phyloP scores from a whole-genome alignment of 2,329 filamentous ascomycete genomes.

The Aspergillus nomiae region DNA sequence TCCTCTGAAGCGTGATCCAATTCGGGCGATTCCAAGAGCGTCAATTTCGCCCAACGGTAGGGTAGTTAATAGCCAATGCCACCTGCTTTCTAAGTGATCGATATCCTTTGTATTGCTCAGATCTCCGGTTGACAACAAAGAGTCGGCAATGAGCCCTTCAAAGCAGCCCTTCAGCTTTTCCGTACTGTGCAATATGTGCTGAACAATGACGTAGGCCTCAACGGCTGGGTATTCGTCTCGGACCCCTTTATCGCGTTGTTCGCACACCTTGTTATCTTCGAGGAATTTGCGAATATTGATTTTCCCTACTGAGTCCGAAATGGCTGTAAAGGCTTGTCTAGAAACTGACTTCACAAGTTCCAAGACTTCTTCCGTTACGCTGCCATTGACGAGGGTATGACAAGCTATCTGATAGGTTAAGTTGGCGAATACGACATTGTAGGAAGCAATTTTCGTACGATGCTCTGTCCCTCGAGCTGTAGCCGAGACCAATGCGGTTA shows the following conservation, averaged over 20 bases:
- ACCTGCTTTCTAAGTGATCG: conserved; percentile 36
- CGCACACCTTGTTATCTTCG: conserved; percentile 45
- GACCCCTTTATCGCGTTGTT: conserved; percentile 52
- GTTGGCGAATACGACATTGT: conserved; percentile 41
- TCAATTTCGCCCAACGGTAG: conserved; percentile 59
- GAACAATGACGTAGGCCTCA: conserved; percentile 51
- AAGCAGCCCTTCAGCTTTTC: conserved; percentile 38
- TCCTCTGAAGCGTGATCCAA: conserved; percentile 43
- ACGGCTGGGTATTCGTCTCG: conserved; percentile 45
- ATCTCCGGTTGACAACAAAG: conserved; percentile 33
- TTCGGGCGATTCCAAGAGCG: conserved; percentile 47
- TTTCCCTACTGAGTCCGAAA: conserved; percentile 37
- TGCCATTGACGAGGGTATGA: conserved; percentile 32
- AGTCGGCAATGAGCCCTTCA: conserved; percentile 45
- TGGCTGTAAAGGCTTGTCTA: conserved; percentile 36
- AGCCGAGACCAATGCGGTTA: conserved; percentile 22
- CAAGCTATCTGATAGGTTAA: conserved; percentile 41
- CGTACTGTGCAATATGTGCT: conserved; percentile 43
- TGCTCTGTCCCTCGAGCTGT: conserved; percentile 19
- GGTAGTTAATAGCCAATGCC: conserved; percentile 52
- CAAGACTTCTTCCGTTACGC: conserved; percentile 26
- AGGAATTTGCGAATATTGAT: conserved; percentile 45
- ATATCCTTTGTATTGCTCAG: conserved; percentile 39
- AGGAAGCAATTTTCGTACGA: conserved; percentile 28
- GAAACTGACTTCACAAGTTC: conserved; percentile 37